phyloP scores from a whole-genome alignment of 441 rosid species.

The Metrosideros polymorpha region DNA sequence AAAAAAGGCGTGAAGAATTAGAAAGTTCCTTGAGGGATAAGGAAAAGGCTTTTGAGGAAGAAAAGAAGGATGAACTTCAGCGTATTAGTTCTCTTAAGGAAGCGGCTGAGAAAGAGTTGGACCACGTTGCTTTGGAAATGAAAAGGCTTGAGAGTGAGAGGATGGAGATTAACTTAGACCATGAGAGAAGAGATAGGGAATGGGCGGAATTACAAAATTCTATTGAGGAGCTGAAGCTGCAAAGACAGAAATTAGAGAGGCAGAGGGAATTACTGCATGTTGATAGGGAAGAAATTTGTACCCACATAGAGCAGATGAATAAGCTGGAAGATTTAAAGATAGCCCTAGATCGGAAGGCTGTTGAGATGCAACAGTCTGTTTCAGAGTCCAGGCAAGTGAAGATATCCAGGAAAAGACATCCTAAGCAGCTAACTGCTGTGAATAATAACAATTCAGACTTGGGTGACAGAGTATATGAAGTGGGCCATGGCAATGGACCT shows the following conservation, averaged over 20 bases:
- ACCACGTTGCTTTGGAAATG: slow-evolving; percentile 55
- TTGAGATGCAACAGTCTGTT: slow-evolving; percentile 58
- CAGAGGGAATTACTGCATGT: slow-evolving; percentile 73
- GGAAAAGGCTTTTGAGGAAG: slow-evolving; percentile 74
- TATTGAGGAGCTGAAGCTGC: slow-evolving; percentile 72
- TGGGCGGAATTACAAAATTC: slow-evolving; percentile 68
- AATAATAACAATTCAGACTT: slow-evolving; percentile 26
- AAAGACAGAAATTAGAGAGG: slow-evolving; percentile 63
- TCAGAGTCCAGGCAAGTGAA: slow-evolving; percentile 51
- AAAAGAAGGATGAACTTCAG: slow-evolving; percentile 64
- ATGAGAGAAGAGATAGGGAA: slow-evolving; percentile 69
- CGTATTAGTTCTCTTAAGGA: slow-evolving; percentile 53
- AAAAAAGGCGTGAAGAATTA: slow-evolving; percentile 69
- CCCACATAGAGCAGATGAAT: slow-evolving; percentile 56
- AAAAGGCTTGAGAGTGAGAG: slow-evolving; percentile 74
- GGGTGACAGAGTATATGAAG: slow-evolving; percentile 13
- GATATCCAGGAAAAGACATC: slow-evolving; percentile 30
- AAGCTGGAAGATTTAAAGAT: slow-evolving; percentile 74
- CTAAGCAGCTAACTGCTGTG: slow-evolving; percentile 24
- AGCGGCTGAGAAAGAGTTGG: slow-evolving; percentile 52
- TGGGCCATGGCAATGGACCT: slow-evolving; percentile 25
- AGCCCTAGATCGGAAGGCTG: slow-evolving; percentile 57
- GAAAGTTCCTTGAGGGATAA: slow-evolving; percentile 51
- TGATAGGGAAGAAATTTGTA: slow-evolving; percentile 65
- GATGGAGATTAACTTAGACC: slow-evolving; percentile 64